phyloP scores from a whole-genome alignment of 306 rosid species.

The Pterocarpus macrocarpus region DNA sequence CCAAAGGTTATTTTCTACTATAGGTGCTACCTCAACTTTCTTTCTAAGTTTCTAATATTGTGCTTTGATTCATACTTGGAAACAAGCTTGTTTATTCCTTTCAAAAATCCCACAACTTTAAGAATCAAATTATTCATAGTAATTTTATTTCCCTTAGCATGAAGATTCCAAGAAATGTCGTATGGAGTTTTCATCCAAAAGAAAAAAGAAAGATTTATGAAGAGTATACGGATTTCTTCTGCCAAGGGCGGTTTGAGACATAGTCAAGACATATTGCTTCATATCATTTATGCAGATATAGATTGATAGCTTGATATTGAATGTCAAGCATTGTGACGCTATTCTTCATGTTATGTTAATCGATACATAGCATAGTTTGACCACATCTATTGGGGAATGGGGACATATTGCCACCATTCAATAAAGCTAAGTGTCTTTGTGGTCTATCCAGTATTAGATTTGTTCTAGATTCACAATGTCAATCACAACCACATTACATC shows the following conservation, averaged over 20 bases:
- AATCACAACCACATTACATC: conserved; percentile 6
- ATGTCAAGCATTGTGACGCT: conserved; percentile 4
- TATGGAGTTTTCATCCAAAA: neutral
- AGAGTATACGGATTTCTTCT: neutral
- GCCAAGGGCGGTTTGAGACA: neutral
- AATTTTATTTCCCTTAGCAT: conserved; percentile 10
- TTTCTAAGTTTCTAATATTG: neutral
- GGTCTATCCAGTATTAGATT: conserved; percentile 10
- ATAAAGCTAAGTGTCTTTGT: neutral
- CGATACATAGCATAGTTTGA: neutral
- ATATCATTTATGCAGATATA: neutral
- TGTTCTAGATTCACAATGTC: conserved; percentile 12
- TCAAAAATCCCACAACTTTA: neutral
- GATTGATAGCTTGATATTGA: conserved; percentile 2
- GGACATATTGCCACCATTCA: neutral
- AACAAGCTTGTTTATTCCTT: conserved; percentile 1
- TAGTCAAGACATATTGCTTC: neutral
- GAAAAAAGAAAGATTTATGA: neutral
- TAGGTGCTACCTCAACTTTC: neutral
- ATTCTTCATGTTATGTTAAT: neutral
- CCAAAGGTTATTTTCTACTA: neutral
- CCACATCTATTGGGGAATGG: neutral
- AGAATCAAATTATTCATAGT: neutral
- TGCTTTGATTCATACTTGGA: neutral
- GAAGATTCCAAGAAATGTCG: neutral